Conservation (phyloP, 305 asterid species). For the Caryopteris hybrid region DNA sequence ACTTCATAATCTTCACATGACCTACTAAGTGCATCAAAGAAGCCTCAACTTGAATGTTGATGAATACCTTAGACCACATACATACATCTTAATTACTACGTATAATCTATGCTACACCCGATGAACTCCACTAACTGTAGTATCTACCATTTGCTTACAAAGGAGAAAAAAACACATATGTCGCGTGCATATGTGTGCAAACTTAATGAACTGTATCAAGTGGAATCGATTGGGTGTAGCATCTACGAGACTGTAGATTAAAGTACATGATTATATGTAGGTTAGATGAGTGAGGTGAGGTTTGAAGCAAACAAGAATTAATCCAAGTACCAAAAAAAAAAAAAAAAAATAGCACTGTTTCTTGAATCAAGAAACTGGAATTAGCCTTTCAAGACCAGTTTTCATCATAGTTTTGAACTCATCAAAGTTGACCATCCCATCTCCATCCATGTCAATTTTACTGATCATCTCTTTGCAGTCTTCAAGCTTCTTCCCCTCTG, state of each 20-base stretch:
- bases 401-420: conserved; percentile 80
- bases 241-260: neutral
- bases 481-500: conserved; percentile 55
- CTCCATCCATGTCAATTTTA: conserved; percentile 75
- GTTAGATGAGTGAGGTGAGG: neutral
- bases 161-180: too few species aligned
- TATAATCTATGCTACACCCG: too few species aligned
- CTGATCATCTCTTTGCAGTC: conserved; percentile 75
- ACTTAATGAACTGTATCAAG: neutral
- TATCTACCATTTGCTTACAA: neutral
- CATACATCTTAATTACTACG: too few species aligned
- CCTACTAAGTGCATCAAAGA: too few species aligned
- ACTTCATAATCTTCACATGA: neutral
- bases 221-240: neutral
- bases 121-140: too few species aligned
- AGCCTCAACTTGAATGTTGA: too few species aligned
- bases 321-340: neutral
- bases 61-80: too few species aligned
- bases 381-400: conserved; percentile 38
- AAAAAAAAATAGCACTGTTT: too few species aligned
- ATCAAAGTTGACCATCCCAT: conserved; percentile 79
- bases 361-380: conserved; percentile 35
- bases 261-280: too few species aligned
- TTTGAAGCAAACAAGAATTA: neutral
- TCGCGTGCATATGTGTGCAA: too few species aligned